Conservation (phyloP, 345 rosid genomes). For the Eucalyptus sp. region DNA sequence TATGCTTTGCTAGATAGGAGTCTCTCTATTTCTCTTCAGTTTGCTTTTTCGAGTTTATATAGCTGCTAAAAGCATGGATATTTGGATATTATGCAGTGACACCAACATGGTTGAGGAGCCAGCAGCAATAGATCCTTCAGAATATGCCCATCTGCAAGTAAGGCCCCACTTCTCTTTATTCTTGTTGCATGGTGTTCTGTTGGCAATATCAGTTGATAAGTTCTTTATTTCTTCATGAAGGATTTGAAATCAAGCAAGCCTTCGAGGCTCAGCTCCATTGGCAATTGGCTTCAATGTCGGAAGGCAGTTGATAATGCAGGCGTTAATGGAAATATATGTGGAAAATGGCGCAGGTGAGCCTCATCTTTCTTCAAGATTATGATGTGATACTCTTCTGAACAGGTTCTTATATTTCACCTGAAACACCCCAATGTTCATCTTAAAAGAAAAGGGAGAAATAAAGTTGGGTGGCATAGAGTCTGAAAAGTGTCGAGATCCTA, state of each 20-base stretch:
- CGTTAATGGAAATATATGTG: slow-evolving; percentile 49
- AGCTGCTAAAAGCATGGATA: not conserved
- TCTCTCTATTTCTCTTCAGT: not conserved
- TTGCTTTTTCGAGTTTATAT: not conserved
- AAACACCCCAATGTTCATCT: not conserved
- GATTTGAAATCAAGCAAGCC: slow-evolving; percentile 15
- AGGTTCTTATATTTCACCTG: not conserved
- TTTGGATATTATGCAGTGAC: slow-evolving; percentile 40
- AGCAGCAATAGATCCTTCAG: slow-evolving; percentile 25
- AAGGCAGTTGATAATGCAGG: slow-evolving; percentile 23
- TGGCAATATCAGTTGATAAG: not conserved
- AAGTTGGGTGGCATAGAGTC: not conserved
- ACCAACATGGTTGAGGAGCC: slow-evolving; percentile 29
- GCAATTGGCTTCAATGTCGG: slow-evolving; percentile 94
- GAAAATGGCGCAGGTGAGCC: slow-evolving; percentile 96
- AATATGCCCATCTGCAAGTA: slow-evolving; percentile 25
- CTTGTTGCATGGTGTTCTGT: not conserved
- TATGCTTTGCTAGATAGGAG: not conserved
- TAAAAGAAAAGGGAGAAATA: not conserved
- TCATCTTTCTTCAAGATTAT: not conserved
- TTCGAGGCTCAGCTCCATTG: slow-evolving; percentile 22
- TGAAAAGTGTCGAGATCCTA: not conserved
- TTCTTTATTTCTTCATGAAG: slow-evolving; percentile 16
- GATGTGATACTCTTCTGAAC: not conserved
- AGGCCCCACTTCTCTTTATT: slow-evolving; percentile 9